Evolutionary conservation across 2,329 filamentous ascomycete species (phyloP).

Genomic region (Albifimbria verrucaria): DNA sequence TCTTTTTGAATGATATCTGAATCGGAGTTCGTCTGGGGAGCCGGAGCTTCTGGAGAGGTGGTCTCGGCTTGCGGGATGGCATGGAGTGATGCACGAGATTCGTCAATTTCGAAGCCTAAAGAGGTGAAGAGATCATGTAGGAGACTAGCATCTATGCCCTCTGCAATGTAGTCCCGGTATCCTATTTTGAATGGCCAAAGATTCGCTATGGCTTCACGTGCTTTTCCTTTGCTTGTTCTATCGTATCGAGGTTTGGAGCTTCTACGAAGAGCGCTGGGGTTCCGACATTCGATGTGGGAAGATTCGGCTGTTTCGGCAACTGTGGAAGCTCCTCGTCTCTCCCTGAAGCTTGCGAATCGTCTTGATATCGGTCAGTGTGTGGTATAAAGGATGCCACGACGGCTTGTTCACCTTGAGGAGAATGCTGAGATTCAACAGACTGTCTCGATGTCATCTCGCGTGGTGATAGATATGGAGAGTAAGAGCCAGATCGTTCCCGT

Average conservation of each 20-base stretch:
- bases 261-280: too few species aligned
- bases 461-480: conserved; percentile 50
- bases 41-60: not conserved
- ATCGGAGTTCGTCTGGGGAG: not conserved
- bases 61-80: not conserved
- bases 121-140: conserved; percentile 66
- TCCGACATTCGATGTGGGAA: too few species aligned
- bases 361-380: too few species aligned
- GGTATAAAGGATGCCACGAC: too few species aligned
- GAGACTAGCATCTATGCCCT: conserved; percentile 64
- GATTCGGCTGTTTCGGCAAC: too few species aligned
- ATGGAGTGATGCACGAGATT: not conserved
- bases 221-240: conserved; percentile 51
- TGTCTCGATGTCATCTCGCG: conserved; percentile 32
- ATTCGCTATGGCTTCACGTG: conserved; percentile 64
- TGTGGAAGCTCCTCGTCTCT: too few species aligned
- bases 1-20: not conserved
- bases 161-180: conserved; percentile 69
- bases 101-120: conserved; percentile 53
- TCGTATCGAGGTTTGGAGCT: conserved; percentile 2
- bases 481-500: conserved; percentile 48
- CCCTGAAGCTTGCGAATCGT: too few species aligned
- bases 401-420: not conserved
- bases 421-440: not conserved
- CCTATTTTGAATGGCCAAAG: conserved; percentile 65